Conservation (phyloP, 805 yeast species). For the Candida patagonica region DNA sequence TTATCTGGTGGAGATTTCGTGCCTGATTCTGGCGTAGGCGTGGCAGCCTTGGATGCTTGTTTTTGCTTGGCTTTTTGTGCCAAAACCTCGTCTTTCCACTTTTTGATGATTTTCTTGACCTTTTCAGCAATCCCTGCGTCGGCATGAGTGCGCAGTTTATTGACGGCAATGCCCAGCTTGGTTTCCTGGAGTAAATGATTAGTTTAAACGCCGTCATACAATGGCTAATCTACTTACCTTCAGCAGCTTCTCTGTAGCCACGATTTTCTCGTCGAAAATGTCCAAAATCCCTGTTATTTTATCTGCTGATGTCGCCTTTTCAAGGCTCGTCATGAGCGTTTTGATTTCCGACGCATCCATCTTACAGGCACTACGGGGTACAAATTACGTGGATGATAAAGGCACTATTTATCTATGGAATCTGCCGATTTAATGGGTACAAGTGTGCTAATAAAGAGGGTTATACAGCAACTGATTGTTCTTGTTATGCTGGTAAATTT, state of each 20-base stretch:
- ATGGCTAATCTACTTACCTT: slow-evolving; percentile 34
- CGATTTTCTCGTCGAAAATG: slow-evolving; percentile 57
- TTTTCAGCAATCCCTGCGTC: slow-evolving; percentile 50
- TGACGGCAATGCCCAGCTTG: slow-evolving; percentile 94
- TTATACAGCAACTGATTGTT: too few relatives aligned
- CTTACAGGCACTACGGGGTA: too few relatives aligned
- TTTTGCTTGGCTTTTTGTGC: slow-evolving; percentile 4
- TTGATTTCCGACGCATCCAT: slow-evolving; percentile 53
- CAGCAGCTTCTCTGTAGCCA: slow-evolving; percentile 75
- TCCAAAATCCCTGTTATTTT: slow-evolving; percentile 58
- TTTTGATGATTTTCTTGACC: slow-evolving; percentile 73
- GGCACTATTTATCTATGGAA: too few relatives aligned
- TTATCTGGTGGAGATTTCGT: background rate
- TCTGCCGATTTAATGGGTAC: too few relatives aligned
- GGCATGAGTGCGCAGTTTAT: slow-evolving; percentile 67
- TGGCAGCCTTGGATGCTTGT: slow-evolving; percentile 11
- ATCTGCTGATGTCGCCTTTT: slow-evolving; percentile 57
- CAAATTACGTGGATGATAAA: too few relatives aligned
- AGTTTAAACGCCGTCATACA: too few relatives aligned
- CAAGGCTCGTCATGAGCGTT: slow-evolving; percentile 60
- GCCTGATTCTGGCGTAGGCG: background rate
- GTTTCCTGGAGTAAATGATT: slow-evolving; percentile 47
- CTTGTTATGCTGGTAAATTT: too few relatives aligned
- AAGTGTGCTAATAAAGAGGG: too few relatives aligned
- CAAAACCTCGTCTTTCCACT: slow-evolving; percentile 69